phyloP scores from a whole-genome alignment of 495 filamentous ascomycete genomes.

The Hyaloscypha bicolor region DNA sequence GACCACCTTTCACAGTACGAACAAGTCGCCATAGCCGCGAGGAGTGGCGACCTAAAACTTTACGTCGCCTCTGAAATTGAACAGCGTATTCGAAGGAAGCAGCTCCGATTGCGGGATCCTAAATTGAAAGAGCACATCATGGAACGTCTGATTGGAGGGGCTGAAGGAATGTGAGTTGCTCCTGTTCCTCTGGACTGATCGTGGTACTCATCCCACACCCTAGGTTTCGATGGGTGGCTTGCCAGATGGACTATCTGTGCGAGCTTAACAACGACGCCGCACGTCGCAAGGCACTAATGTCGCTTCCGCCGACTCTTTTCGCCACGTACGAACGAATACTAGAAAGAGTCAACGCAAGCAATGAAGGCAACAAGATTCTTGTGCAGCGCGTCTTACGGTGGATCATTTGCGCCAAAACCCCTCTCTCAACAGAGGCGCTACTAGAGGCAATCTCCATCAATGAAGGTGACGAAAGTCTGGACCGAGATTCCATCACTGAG shows the following conservation, averaged over 20 bases:
- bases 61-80: constrained; percentile 42
- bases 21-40: constrained; percentile 35
- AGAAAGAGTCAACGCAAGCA: constrained; percentile 31
- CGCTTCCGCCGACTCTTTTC: constrained; percentile 37
- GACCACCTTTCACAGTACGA: constrained; percentile 27
- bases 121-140: constrained; percentile 39
- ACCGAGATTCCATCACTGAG: constrained; percentile 25
- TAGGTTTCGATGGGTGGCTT: constrained; percentile 47
- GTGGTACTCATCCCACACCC: background rate
- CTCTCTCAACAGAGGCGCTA: constrained; percentile 24
- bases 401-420: constrained; percentile 19
- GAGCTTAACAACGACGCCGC: constrained; percentile 35
- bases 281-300: constrained; percentile 35
- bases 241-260: constrained; percentile 43
- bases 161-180: constrained; percentile 35
- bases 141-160: constrained; percentile 32
- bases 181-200: background rate
- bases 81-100: constrained; percentile 24
- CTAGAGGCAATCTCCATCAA: constrained; percentile 30
- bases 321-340: constrained; percentile 42
- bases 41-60: constrained; percentile 37
- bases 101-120: constrained; percentile 30
- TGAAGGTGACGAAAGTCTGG: constrained; percentile 20
- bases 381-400: constrained; percentile 33
- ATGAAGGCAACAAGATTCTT: constrained; percentile 22